Conservation (phyloP, 192 early-diverging fungal genomes). For the Coemansia sp. region DNA sequence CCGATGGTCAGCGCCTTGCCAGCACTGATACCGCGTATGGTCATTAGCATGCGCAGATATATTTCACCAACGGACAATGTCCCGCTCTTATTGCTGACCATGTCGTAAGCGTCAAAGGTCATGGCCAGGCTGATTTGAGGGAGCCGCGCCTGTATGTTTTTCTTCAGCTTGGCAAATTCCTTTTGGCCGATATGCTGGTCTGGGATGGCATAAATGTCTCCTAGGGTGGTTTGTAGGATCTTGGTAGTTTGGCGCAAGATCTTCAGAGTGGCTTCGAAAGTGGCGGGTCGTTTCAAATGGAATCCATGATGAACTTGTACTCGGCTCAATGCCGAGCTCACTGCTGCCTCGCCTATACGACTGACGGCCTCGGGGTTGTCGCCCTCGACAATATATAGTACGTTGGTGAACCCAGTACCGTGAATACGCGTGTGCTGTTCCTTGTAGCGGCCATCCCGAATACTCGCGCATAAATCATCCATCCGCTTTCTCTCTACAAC, state of each 20-base stretch:
- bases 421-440: slow-evolving; percentile 92
- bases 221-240: slow-evolving; percentile 57
- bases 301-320: slow-evolving; percentile 81
- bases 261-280: slow-evolving; percentile 80
- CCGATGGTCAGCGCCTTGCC: slow-evolving; percentile 86
- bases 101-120: slow-evolving; percentile 66
- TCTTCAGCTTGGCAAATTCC: slow-evolving; percentile 60
- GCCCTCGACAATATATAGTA: slow-evolving; percentile 91
- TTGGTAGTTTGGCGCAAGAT: slow-evolving; percentile 71
- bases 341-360: slow-evolving; percentile 63
- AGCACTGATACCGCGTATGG: slow-evolving; percentile 75
- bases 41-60: slow-evolving; percentile 85
- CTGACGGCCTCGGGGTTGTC: slow-evolving; percentile 64
- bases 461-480: slow-evolving; percentile 89
- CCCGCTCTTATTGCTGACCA: slow-evolving; percentile 76
- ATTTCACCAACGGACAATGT: slow-evolving; percentile 73
- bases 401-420: slow-evolving; percentile 68
- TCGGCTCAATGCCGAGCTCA: slow-evolving; percentile 74
- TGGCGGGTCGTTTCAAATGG: slow-evolving; percentile 76
- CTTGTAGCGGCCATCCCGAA: slow-evolving; percentile 89
- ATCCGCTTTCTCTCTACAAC: slow-evolving; percentile 93
- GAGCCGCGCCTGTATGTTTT: slow-evolving; percentile 28
- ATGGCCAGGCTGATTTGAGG: slow-evolving; percentile 57
- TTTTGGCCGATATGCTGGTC: slow-evolving; percentile 52
- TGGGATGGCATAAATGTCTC: slow-evolving; percentile 63